Base-by-base conservation (phyloP, 2,329 filamentous ascomycete genomes). In the Juglanconis oblonga region DNA sequence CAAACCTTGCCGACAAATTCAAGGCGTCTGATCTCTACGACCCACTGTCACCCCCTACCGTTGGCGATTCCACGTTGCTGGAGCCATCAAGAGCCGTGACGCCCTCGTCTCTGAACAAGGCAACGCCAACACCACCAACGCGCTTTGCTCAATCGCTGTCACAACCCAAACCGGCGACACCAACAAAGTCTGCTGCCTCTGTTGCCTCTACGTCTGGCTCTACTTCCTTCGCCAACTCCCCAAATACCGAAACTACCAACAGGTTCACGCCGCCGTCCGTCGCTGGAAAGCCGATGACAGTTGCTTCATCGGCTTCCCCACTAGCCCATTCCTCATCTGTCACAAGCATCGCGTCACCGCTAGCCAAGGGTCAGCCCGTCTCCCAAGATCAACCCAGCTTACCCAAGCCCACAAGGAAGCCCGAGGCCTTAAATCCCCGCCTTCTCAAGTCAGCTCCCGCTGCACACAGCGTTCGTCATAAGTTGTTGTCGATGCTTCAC, bases 341-440 rank as follows among this genome's bases (percentile, higher is more conserved):
- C 32, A 58, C 33, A n/a, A 13, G 5, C 3, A 10, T 36, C 32
- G 32, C 52, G 32, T 48, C 57, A 44, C 38, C 55, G 14, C 52
- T 47, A 52, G 50, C 50, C 36, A 51, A 36, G 17, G 51, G 35
- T 42, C n/a, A 49, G 52, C 29, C 58, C 4, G 29, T 33, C 17
- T 47, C 54, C 51, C 65, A 59, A 55, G 55, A 38, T 13, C 50
- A 52, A n/a, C 40, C 47, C 17, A 29, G 44, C 45, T n/a, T 29
- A 51, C 29, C 52, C n/a, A 63, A 67, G 59, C 24, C 58, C 35
- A 54, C 66, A 17, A 72, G 72, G 50, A 75, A 75, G 57, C 63
- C 73, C 13, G 86, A 90, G 73, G 72, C 77, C 17, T 79, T 93
- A 40, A 90, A 90, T 65, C 90, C 90, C 52, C 84, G 89, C 6